Evolutionary conservation across 2,329 filamentous ascomycete species (phyloP), one percentile per base, ranked within the genome.

Genomic region (Chalara sp.): DNA sequence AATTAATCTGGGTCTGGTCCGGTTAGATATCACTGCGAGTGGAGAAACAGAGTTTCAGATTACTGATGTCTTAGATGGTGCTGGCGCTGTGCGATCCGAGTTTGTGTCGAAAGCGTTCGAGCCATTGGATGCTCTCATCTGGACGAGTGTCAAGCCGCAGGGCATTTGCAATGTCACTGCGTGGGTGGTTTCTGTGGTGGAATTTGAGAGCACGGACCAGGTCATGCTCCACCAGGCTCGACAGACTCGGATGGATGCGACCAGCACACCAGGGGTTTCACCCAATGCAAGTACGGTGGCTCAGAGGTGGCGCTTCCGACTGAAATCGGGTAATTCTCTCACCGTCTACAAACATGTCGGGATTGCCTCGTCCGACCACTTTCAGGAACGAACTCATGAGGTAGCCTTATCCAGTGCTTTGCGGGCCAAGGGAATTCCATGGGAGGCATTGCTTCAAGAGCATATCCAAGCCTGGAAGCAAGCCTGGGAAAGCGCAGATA

Each of bases 281-380:
- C 2, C 35, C 10, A 43, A 43, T 43, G 40, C 7, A 10, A 43
- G 40, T 13, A 83, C 82, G 0, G 76, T 84, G 57, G 79, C 79
- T 3, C 80, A 84, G 56, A 70, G 74, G 11, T 71, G 79, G 46
- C 61, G 69, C 13, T 68, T 82, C 6, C 66, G 67, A 1, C 68
- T 86, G 7, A 64, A 64, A 11, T 73, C 75, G 1, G 76, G 76
- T 1, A 60, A 76, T 54, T 72, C 74, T 0, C 69, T 76, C 5
- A 76, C 71, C 1, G 63, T 87, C 32, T 74, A 72, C 28, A 86
- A 87, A 57, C 85, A 74, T 55, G 71, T 86, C 29, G 83, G 83
- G 32, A 74, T 72, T 47, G 81, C 83, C 12, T 83, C 81, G 5
- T 74, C 75, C 0, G 83, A 86, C 64, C 80, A 78, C 0, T 86